Conservation (phyloP, 2,329 filamentous ascomycete species). For the Nannizziopsis barbatae region DNA sequence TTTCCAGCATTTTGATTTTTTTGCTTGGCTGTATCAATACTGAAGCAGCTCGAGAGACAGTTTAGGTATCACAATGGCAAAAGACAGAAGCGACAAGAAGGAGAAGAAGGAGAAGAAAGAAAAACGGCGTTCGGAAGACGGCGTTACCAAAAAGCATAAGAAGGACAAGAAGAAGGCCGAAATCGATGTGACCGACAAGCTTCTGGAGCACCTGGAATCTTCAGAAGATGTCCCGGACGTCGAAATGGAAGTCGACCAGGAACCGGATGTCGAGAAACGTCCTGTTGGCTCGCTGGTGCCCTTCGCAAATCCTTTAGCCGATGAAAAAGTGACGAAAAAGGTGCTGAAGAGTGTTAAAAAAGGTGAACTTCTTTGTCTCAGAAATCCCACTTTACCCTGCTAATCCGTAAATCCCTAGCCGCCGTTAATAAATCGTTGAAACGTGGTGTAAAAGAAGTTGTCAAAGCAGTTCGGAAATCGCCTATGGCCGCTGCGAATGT, state of each 20-base stretch:
- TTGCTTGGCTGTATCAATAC: too few relatives aligned
- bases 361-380: constrained; percentile 22
- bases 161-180: constrained; percentile 37
- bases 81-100: constrained; percentile 34
- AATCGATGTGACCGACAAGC: constrained; percentile 30
- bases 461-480: constrained; percentile 95
- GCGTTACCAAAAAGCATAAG: constrained; percentile 39
- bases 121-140: constrained; percentile 33
- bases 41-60: too few relatives aligned
- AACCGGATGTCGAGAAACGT: constrained; percentile 18
- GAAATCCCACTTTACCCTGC: too few relatives aligned
- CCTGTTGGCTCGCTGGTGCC: constrained; percentile 40
- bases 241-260: constrained; percentile 20
- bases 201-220: constrained; percentile 24
- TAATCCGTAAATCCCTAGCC: constrained; percentile 44
- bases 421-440: constrained; percentile 93
- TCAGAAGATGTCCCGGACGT: constrained; percentile 15
- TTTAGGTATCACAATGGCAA: constrained; percentile 29
- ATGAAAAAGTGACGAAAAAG: constrained; percentile 43
- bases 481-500: constrained; percentile 55
- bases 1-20: background rate
- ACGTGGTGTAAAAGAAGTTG: constrained; percentile 96
- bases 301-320: constrained; percentile 40
- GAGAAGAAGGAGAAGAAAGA: constrained; percentile 39
- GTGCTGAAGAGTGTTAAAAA: constrained; percentile 44